Evolutionary conservation across 2,329 filamentous ascomycete species (phyloP), one percentile per base, ranked within the genome.

Genomic region (Cytospora mali): DNA sequence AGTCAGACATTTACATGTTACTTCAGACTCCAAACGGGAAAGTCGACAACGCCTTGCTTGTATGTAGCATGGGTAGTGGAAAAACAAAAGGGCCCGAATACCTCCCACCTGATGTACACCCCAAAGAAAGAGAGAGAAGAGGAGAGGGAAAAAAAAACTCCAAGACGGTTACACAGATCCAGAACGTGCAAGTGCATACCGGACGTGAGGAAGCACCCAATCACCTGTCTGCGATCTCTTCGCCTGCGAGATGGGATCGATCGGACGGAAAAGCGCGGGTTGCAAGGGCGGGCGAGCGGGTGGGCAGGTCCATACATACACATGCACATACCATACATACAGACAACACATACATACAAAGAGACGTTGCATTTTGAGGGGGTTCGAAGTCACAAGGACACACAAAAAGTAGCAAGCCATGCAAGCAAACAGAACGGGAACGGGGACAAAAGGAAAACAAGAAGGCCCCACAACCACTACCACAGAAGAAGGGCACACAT

Each of bases 261-360:
- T n/a, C n/a, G 42, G 35, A 66, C 63, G 64, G 61, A 16, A 64
- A 57, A n/a, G n/a, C n/a, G n/a, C n/a, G n/a, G 39, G 42, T 46
- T 46, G n/a, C 42, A 23, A 14, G 11, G 33, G 31, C 31, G 31
- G 31, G 31, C 10, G 33, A 11, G 33, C 33, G 7, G 33, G 33
- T 16, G 13, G 33, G 33, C 33, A 16, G 33, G 35, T 39, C 5
- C 14, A 39, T 18, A 5, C 5, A 7, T 6, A 7, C 35, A 39
- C 35, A n/a, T 39, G 35, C 35, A 39, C n/a, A 39, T 39, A 18
- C 35, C n/a, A n/a, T n/a, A n/a, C n/a, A n/a, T n/a, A n/a, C n/a
- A n/a, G n/a, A n/a, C n/a, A n/a, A n/a, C n/a, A n/a, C n/a, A n/a
- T n/a, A n/a, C n/a, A n/a, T n/a, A n/a, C n/a, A n/a, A n/a, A n/a